Conservation (phyloP, 176 grass and related monocot species). For the Oryza coarctata region DNA sequence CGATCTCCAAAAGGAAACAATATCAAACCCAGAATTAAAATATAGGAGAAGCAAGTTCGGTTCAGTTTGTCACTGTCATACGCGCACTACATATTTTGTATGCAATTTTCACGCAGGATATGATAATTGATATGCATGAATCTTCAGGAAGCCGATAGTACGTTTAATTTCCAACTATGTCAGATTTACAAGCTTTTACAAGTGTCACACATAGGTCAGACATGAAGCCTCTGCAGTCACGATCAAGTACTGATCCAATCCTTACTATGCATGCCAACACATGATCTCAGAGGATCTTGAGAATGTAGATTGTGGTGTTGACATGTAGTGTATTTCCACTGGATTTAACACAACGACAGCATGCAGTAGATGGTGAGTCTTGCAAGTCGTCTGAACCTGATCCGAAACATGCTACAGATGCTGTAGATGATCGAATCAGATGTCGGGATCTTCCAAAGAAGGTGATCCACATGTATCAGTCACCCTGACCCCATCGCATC, state of each 20-base stretch:
- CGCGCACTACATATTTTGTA: not conserved
- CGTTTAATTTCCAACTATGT: not conserved
- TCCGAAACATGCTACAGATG: not conserved
- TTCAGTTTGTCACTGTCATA: not conserved
- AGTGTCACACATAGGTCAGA: not conserved
- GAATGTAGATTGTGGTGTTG: not conserved
- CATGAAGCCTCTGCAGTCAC: not conserved
- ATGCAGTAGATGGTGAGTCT: not conserved
- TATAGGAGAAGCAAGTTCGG: not conserved
- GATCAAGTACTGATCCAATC: not conserved
- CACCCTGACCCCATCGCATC: not conserved
- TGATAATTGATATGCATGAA: not conserved
- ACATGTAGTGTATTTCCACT: not conserved
- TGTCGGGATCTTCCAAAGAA: not conserved
- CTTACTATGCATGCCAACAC: not conserved
- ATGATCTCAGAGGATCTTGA: not conserved
- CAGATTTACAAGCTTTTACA: not conserved
- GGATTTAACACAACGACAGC: not conserved
- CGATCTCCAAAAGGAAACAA: not conserved
- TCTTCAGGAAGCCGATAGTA: not conserved
- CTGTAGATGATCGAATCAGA: constrained; percentile 7
- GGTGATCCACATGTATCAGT: not conserved
- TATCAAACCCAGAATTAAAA: not conserved
- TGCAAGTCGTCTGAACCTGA: not conserved
- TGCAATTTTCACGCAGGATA: not conserved